Evolutionary conservation across 2,329 filamentous ascomycete genomes (phyloP).

Genomic region (Penicillium sp.): DNA sequence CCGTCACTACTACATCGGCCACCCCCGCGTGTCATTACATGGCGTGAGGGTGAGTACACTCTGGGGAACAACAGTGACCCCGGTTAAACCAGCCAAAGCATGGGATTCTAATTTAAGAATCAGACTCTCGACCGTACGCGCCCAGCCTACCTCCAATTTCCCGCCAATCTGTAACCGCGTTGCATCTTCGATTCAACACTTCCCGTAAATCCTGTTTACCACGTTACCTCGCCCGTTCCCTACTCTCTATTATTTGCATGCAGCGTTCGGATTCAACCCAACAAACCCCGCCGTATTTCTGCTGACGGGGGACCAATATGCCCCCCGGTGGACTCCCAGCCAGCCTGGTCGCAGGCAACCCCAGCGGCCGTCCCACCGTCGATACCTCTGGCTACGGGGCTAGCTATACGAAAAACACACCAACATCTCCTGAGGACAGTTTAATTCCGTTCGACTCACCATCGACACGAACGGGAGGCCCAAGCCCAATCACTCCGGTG

Average conservation of each 20-base stretch:
- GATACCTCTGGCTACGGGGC: constrained; percentile 31
- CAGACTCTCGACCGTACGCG: constrained; percentile 3
- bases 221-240: background rate
- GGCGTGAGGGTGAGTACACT: constrained; percentile 18
- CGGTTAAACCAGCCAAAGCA: background rate
- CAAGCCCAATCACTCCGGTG: constrained; percentile 20
- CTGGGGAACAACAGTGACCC: background rate
- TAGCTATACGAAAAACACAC: constrained; percentile 32
- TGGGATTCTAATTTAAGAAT: constrained; percentile 6
- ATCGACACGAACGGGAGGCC: constrained; percentile 23
- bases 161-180: background rate
- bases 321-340: constrained; percentile 38
- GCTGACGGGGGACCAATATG: constrained; percentile 30
- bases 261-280: constrained; percentile 11
- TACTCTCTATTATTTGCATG: constrained; percentile 12
- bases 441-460: constrained; percentile 31
- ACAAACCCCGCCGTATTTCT: constrained; percentile 4
- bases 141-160: background rate
- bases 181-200: background rate
- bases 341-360: constrained; percentile 38
- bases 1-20: background rate
- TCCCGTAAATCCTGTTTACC: background rate
- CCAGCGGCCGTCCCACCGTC: constrained; percentile 30
- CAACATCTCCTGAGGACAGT: constrained; percentile 35
- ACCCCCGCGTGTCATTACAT: constrained; percentile 14